phyloP scores from a whole-genome alignment of 176 grass and related monocot species.

The Triticum timopheevii region DNA sequence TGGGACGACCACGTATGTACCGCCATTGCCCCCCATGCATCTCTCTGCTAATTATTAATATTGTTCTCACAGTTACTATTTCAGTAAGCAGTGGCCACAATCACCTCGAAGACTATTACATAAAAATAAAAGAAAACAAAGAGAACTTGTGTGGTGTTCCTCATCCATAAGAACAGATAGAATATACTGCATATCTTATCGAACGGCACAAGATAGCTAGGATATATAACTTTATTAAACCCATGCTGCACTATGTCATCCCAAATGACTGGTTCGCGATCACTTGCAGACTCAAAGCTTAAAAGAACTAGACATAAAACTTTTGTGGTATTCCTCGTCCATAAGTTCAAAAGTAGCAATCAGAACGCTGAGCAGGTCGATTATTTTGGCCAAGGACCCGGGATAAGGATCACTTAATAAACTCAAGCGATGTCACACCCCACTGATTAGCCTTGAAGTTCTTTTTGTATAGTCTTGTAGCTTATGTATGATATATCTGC shows the following conservation, averaged over 20 bases:
- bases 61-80: not conserved
- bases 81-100: not conserved
- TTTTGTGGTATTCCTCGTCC: not conserved
- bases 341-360: not conserved
- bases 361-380: not conserved
- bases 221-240: not conserved
- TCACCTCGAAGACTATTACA: not conserved
- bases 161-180: not conserved
- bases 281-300: not conserved
- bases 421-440: constrained; percentile 21
- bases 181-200: not conserved
- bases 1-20: constrained; percentile 84
- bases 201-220: not conserved
- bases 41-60: not conserved
- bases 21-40: not conserved
- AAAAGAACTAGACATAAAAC: not conserved
- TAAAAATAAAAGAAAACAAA: not conserved
- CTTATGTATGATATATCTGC: not conserved
- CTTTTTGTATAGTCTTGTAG: not conserved
- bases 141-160: not conserved
- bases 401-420: constrained; percentile 39
- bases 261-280: not conserved
- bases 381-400: not conserved
- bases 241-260: not conserved
- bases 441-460: constrained; percentile 1